These are phyloP conservation scores for Venturia pyrina DNA, from an alignment of 2,329 filamentous ascomycete genomes.

Conservation along the genomic window DNA sequence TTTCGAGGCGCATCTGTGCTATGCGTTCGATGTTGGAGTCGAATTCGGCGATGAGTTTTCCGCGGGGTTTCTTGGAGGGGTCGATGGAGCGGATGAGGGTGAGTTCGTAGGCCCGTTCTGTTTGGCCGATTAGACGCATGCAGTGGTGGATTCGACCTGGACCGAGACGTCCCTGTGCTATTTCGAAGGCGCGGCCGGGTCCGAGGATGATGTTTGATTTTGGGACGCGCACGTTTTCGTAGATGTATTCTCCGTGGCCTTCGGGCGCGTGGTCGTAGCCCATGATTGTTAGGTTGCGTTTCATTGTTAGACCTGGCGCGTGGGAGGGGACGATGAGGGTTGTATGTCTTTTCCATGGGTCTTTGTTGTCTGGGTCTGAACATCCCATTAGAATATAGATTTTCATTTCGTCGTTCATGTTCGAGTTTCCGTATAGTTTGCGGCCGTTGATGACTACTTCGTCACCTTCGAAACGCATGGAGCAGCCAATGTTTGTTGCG, in stretches of 20 bases:
- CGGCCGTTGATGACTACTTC: constrained; percentile 33
- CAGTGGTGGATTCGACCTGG: constrained; percentile 34
- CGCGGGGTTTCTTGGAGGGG: constrained; percentile 28
- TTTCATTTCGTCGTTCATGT: constrained; percentile 28
- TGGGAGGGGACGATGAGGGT: constrained; percentile 30
- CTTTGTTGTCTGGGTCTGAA: constrained; percentile 30
- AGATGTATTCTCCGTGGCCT: constrained; percentile 33
- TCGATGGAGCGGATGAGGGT: constrained; percentile 30
- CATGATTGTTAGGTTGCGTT: constrained; percentile 32
- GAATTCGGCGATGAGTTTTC: constrained; percentile 31
- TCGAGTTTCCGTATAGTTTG: constrained; percentile 32
- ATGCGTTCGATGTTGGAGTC: constrained; percentile 33
- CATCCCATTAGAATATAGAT: constrained; percentile 29
- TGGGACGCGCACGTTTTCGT: constrained; percentile 31
- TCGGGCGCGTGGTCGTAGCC: constrained; percentile 34
- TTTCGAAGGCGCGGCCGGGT: constrained; percentile 33
- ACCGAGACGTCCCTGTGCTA: constrained; percentile 32
- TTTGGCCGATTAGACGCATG: constrained; percentile 33
- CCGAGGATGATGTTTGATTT: constrained; percentile 33
- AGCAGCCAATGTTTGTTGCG: constrained; percentile 36
- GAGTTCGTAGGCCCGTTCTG: constrained; percentile 33
- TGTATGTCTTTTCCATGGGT: constrained; percentile 31
- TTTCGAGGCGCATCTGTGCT: constrained; percentile 32
- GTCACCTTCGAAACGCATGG: constrained; percentile 27
- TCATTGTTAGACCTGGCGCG: constrained; percentile 28